Evolutionary conservation across 306 rosid genomes (phyloP).

Genomic region (Alnus glutinosa): DNA sequence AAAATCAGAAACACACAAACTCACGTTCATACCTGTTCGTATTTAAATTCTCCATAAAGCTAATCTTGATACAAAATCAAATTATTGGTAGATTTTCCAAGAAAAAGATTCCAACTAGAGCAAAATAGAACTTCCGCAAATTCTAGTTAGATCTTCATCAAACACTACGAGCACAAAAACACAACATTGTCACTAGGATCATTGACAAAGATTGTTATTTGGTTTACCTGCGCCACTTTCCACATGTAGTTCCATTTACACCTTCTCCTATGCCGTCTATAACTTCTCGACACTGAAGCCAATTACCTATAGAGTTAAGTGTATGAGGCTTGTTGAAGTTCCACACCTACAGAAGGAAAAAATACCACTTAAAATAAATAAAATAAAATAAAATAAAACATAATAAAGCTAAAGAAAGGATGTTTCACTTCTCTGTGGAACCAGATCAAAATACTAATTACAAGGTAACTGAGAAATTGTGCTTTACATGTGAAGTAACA

Average conservation of each 20-base stretch:
- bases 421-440: constrained; percentile 30
- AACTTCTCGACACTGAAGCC: constrained; percentile 84
- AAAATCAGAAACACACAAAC: background rate
- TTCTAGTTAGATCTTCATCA: background rate
- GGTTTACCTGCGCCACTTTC: constrained; percentile 92
- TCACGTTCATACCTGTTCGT: background rate
- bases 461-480: constrained; percentile 7
- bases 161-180: background rate
- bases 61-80: background rate
- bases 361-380: background rate
- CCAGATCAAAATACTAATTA: constrained; percentile 28
- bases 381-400: background rate
- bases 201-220: background rate
- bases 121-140: background rate
- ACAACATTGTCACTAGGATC: background rate
- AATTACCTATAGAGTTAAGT: constrained; percentile 61
- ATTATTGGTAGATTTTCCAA: background rate
- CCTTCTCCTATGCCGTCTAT: constrained; percentile 37
- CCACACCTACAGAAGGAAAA: constrained; percentile 49
- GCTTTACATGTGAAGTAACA: constrained; percentile 50
- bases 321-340: constrained; percentile 37
- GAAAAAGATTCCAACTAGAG: background rate
- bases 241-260: constrained; percentile 60
- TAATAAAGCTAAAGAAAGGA: background rate
- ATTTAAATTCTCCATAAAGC: background rate